phyloP scores from a whole-genome alignment of 805 yeast genomes.

The Myxozyma vanderwaltii region DNA sequence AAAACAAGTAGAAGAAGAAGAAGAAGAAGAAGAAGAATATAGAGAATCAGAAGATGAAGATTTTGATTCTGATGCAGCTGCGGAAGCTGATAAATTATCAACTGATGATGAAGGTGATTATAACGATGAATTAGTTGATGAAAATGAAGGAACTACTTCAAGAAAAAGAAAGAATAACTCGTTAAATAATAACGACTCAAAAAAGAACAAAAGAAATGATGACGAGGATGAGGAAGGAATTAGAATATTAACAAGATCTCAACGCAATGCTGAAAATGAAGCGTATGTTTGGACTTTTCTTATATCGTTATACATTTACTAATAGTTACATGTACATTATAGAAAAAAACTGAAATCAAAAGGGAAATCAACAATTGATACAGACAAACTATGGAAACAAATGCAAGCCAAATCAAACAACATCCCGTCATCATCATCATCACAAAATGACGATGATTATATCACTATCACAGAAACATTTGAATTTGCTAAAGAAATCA shows the following conservation, averaged over 20 bases:
- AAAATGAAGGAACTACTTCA: constrained; percentile 11
- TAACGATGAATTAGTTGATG: constrained; percentile 20
- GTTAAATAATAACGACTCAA: neutral
- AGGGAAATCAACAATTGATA: constrained; percentile 29
- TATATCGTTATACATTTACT: too few species aligned
- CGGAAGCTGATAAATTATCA: constrained; percentile 4
- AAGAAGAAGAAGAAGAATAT: constrained; percentile 33
- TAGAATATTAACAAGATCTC: constrained; percentile 25
- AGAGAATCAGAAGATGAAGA: constrained; percentile 38
- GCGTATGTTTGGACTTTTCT: too few species aligned
- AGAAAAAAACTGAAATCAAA: constrained; percentile 1
- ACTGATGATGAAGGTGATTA: constrained; percentile 23
- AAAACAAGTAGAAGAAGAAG: neutral
- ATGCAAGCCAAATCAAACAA: constrained; percentile 16
- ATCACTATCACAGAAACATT: constrained; percentile 75
- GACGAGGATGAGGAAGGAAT: constrained; percentile 19
- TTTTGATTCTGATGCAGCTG: constrained; percentile 29
- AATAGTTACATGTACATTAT: neutral
- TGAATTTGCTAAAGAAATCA: constrained; percentile 84
- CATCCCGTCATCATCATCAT: neutral
- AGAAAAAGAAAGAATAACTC: neutral
- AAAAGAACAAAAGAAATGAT: neutral
- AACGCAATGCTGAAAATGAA: constrained; percentile 19
- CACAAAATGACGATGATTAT: constrained; percentile 45
- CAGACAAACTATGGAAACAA: constrained; percentile 33